Base-by-base conservation (phyloP, 495 filamentous ascomycete species). In the Aspergillus kassunensis region DNA sequence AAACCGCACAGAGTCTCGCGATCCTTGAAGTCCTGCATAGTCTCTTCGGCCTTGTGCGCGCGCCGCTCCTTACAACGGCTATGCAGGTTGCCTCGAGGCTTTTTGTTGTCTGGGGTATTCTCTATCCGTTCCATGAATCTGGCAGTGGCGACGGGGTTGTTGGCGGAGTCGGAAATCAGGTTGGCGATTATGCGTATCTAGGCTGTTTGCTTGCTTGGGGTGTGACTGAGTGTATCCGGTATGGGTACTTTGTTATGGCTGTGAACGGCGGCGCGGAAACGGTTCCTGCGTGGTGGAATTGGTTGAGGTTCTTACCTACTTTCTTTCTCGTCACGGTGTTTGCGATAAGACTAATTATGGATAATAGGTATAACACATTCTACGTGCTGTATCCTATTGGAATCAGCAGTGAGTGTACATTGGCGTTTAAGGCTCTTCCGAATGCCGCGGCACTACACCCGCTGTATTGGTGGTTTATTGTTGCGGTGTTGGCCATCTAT, bases 371-470 rank as follows among this genome's bases (percentile, higher is more conserved):
- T 64, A 96, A 95, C 69, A 86, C 86, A 6, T 98, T 98, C 73
- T 89, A 86, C 61, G 70, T 97, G 19, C 79, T 98, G 16, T 98
- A 98, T 63, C 93, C 95, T 3, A 60, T 97, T 44, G 93, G 93
- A 10, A 96, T 97, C 54, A 74, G 75, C 11, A 91, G 88, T 67
- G 93, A 98, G 78, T 85, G 84, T 35, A 82, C 78, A 60, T 78
- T 96, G 59, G 83, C 97, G 33, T 83, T 80, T 53, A 68, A 69
- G 57, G 79, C 87, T 3, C 75, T 87, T 29, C 75, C 65, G 1
- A 82, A 83, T 1, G 89, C 89, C 9, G 70, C 55, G 10, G 64
- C 57, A 51, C 53, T 80, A 43, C 63, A 73, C 47, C 65, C 64
- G 21, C 63, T 71, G 29, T 88, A 78, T 57, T 76, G 74, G 40